These are phyloP conservation scores for Moesziomyces globuligerus DNA, from an alignment of 1,284 basidiomycete species.

Conservation along the genomic window DNA sequence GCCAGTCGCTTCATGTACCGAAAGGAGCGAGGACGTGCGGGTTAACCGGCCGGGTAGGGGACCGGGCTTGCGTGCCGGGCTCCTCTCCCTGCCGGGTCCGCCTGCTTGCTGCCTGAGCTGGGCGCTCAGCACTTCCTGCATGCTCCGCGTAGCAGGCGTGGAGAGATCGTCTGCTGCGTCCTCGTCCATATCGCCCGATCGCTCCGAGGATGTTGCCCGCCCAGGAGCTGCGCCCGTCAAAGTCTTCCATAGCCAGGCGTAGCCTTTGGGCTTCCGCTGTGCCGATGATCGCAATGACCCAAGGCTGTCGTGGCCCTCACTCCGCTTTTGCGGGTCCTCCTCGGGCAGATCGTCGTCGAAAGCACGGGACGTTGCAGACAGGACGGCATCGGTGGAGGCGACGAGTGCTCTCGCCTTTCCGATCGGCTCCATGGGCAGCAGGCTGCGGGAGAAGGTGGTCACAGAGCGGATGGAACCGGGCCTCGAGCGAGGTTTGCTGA, in stretches of 20 bases:
- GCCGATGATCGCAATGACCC: constrained; percentile 18
- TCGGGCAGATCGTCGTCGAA: constrained; percentile 21
- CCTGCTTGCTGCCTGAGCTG: constrained; percentile 43
- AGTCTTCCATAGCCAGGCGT: constrained; percentile 57
- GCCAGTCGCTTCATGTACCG: constrained; percentile 38
- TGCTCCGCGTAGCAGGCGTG: constrained; percentile 50
- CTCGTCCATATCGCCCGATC: constrained; percentile 3
- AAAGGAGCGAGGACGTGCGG: constrained; percentile 39
- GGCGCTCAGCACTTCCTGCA: constrained; percentile 51
- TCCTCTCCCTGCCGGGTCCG: constrained; percentile 17
- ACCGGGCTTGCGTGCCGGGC: constrained; percentile 17
- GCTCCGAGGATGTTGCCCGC: constrained; percentile 4
- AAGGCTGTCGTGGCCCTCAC: constrained; percentile 25
- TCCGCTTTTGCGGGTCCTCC: background rate
- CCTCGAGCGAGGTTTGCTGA: constrained; percentile 27
- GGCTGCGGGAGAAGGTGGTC: constrained; percentile 45
- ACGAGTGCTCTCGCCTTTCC: constrained; percentile 58
- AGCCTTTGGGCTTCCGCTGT: constrained; percentile 19
- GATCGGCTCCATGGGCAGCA: constrained; percentile 53
- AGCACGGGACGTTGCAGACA: constrained; percentile 37
- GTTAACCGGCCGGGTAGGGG: constrained; percentile 22
- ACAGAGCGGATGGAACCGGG: constrained; percentile 51
- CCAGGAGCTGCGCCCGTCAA: constrained; percentile 33
- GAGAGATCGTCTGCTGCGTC: constrained; percentile 17
- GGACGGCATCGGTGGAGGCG: constrained; percentile 44